Conservation (phyloP, 352 stramenopile species). For the Thraustochytrium aureum region DNA sequence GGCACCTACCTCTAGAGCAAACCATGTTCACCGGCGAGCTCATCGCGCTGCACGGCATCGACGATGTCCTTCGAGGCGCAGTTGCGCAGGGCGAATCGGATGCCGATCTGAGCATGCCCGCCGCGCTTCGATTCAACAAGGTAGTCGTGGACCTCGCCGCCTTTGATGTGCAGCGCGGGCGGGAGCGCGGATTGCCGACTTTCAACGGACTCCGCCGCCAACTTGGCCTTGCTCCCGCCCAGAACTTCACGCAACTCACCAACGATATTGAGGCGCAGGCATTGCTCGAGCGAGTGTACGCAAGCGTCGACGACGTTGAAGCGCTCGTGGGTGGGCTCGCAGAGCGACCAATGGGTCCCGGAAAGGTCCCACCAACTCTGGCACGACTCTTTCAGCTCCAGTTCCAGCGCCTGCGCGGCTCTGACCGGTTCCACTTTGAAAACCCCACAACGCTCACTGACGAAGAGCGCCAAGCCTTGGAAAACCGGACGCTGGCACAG, state of each 20-base stretch:
- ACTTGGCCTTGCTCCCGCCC: neutral
- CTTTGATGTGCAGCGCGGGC: neutral
- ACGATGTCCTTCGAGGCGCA: neutral
- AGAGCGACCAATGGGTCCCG: neutral
- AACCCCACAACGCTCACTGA: neutral
- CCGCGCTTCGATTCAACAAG: neutral
- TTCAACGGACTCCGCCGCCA: neutral
- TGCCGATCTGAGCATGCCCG: neutral
- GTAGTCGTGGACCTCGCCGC: neutral
- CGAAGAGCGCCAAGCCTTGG: neutral
- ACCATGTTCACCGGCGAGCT: neutral
- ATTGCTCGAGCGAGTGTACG: neutral
- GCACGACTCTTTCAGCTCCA: neutral
- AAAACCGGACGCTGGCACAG: neutral
- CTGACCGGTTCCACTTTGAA: neutral
- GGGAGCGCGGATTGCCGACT: neutral
- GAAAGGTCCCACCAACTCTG: neutral
- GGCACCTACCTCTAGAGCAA: neutral
- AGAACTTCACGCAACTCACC: neutral
- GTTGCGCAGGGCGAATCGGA: neutral
- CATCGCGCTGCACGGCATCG: neutral
- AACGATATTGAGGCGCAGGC: neutral
- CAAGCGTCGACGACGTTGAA: neutral
- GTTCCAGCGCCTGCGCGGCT: neutral
- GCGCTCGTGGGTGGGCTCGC: neutral